Evolutionary conservation across 345 rosid species (phyloP), one percentile per base, ranked within the genome.

Genomic region (Lumnitzera littorea): DNA sequence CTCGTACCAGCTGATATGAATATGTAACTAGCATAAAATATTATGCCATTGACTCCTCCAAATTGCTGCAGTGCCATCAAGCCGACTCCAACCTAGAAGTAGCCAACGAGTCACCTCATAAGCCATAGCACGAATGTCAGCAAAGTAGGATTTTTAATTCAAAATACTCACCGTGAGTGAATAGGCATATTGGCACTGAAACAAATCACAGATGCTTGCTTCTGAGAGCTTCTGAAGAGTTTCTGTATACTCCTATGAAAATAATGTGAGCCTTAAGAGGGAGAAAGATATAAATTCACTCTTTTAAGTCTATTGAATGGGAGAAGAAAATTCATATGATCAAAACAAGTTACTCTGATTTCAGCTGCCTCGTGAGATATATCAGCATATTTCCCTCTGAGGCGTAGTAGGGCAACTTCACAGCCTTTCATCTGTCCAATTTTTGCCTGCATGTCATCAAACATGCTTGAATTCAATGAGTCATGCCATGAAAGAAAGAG

Each of bases 31-130:
- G 80, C 76, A 65, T 79, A 75, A 48, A 69, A 75, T 11, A 58
- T 72, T 56, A 72, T 50, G 62, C 69, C 80, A 51, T 72, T 79
- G 55, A 84, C 84, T 50, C 97, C 97, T 63, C 95, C 91, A 55
- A 91, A 80, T 53, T 87, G 87, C 70, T 89, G 97, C 72, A 91
- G 72, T 58, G 71, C 84, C 91, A 91, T 91, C 64, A 91, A 72
- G 48, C 87, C 89, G 56, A 85, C 66, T 48, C 80, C 83, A 58
- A 77, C 82, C 91, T 82, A 11, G 10, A 36, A 10, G 23, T 50
- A n/a, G 11, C 20, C 3, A 15, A 20, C n/a, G 11, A 41, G 12
- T 14, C 24, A 12, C 17, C 10, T 29, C 24, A 20, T 46, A 11
- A 16, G 46, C 49, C 20, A 48, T 13, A 80, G 43, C 24, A 51